Evolutionary conservation across 192 early-diverging fungal genomes (phyloP).

Genomic region (Mortierella claussenii): DNA sequence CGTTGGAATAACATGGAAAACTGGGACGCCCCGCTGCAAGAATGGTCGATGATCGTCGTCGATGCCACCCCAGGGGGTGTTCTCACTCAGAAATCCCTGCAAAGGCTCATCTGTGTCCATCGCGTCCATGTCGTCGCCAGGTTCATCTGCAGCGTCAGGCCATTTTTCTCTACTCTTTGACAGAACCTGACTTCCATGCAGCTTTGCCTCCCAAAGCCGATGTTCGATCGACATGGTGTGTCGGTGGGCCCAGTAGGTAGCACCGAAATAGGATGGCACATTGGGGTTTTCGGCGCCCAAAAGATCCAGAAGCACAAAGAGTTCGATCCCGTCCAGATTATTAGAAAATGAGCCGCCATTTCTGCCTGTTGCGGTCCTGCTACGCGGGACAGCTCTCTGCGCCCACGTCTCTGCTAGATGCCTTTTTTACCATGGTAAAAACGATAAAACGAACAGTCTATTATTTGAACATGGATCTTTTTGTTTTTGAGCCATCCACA

Average conservation of each 20-base stretch:
- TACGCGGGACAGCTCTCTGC: conserved; percentile 33
- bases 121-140: conserved; percentile 21
- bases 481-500: too few species aligned
- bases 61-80: conserved; percentile 52
- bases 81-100: conserved; percentile 39
- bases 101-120: conserved; percentile 30
- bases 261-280: conserved; percentile 69
- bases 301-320: conserved; percentile 90
- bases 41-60: conserved; percentile 95
- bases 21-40: conserved; percentile 77
- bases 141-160: conserved; percentile 12
- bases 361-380: conserved; percentile 23
- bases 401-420: conserved; percentile 90
- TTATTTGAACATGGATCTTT: conserved; percentile 10
- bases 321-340: conserved; percentile 79
- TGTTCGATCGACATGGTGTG: conserved; percentile 75
- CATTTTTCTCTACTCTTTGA: not conserved
- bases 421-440: conserved; percentile 19
- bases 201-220: conserved; percentile 59
- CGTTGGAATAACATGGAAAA: conserved; percentile 87
- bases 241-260: conserved; percentile 76
- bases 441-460: not conserved
- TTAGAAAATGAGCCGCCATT: conserved; percentile 42
- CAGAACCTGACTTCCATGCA: conserved; percentile 35
- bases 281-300: conserved; percentile 69